Evolutionary conservation across 2,329 filamentous ascomycete genomes (phyloP), one percentile per base, ranked within the genome.

Genomic region (Botrytis aclada): DNA sequence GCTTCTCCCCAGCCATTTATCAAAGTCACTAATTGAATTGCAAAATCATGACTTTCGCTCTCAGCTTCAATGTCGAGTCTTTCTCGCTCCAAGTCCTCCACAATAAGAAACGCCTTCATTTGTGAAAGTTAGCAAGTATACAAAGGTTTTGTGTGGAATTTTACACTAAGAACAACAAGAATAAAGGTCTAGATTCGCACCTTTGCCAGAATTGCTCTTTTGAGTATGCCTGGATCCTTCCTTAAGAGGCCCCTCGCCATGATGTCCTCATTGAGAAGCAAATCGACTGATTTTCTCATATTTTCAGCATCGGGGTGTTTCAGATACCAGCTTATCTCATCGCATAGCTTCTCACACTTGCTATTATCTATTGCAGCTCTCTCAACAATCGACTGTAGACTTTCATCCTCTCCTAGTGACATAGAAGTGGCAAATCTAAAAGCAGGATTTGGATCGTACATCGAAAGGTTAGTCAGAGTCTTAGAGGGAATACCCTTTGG

Each of bases 1-100:
- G 14, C 32, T 39, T 72, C 39, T 2, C 47, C 70, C 70, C 70
- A 72, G 8, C 70, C 70, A 29, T 69, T 41, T 34, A 60, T 34
- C 32, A 72, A 72, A 6, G 62, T 67, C 39, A 60, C 29, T 8
- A 72, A 41, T 18, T 60, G 47, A 47, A 72, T 32, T 20, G 22
- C 16, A 39, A 51, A 72, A 67, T 54, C 62, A 60, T 58, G 41
- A 9, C 34, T 37, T 3, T 58, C 34, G 4, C 66, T 29, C 25
- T 58, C 22, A 25, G 18, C 29, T 58, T 71, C 37, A 32, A 56
- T 22, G 8, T 20, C n/a, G 18, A 56, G 34, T 12, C 47, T 56
- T 32, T 56, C 54, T 56, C 37, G 47, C 47, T 56, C 65, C 1
- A 32, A 29, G 5, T 69, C 65, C 5, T 39, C 51, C 37, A 41